phyloP scores from a whole-genome alignment of 2,329 filamentous ascomycete species.

The Apiospora hydei region DNA sequence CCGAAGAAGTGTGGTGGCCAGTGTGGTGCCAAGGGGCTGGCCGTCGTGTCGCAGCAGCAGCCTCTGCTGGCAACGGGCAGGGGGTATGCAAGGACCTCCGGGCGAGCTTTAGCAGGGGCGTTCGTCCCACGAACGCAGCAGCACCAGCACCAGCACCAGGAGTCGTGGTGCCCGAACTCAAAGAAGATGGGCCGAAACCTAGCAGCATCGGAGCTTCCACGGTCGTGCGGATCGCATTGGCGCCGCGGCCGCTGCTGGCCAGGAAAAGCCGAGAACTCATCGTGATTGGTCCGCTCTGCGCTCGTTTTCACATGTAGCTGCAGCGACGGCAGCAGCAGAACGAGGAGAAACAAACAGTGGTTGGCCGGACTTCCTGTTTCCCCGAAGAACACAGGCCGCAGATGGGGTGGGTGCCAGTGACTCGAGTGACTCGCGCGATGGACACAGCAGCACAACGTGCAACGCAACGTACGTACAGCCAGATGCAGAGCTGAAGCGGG shows the following conservation, averaged over 20 bases:
- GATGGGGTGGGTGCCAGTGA: not conserved
- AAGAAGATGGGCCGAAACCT: slow-evolving; percentile 22
- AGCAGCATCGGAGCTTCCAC: slow-evolving; percentile 10
- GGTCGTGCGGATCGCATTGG: slow-evolving; percentile 21
- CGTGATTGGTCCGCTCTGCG: not conserved
- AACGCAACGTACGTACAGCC: not conserved
- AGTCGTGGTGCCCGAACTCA: slow-evolving; percentile 20
- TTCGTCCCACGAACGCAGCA: not conserved
- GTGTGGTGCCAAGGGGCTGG: slow-evolving; percentile 7
- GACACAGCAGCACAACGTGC: not conserved
- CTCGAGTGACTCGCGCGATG: slow-evolving; percentile 12
- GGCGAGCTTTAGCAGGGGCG: slow-evolving; percentile 4
- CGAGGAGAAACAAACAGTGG: not conserved
- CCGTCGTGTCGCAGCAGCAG: not conserved
- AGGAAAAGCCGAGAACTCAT: slow-evolving; percentile 20
- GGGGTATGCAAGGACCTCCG: slow-evolving; percentile 23
- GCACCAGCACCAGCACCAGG: not conserved
- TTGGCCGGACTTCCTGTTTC: not conserved
- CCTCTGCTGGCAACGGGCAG: slow-evolving; percentile 16
- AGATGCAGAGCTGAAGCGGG: slow-evolving; percentile 3
- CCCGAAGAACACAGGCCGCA: not conserved
- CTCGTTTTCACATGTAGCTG: not conserved
- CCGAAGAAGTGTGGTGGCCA: slow-evolving; percentile 18
- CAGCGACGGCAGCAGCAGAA: not conserved
- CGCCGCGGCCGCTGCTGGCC: slow-evolving; percentile 18